Evolutionary conservation across 495 filamentous ascomycete genomes (phyloP), one percentile per base, ranked within the genome.

Genomic region (Geoglossum glabrum): DNA sequence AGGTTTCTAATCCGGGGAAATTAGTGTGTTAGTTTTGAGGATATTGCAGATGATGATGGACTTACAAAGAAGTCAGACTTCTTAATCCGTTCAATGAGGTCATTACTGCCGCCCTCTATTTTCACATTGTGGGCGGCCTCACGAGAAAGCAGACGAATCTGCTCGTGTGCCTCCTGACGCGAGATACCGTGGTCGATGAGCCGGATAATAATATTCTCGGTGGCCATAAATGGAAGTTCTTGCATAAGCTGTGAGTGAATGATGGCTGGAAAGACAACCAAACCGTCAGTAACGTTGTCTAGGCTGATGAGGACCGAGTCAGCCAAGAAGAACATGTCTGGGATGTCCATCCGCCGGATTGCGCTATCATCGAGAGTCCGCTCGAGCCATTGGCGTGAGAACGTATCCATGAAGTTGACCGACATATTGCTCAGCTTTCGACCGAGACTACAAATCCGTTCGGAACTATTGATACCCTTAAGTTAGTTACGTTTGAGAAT

Each of bases 151-250:
- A 95, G 85, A 57, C 85, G 80, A 71, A 97, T 88, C 65, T 87
- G 74, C 72, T 97, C 92, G 68, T 98, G 93, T 3, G 92, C 84
- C 26, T 95, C 85, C 67, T 98, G 92, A 54, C 93, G 76, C 43
- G 80, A 86, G 15, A 75, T 76, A 30, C 88, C 88, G 62, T 83
- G 77, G 59, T 76, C 75, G 40, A 86, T 81, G 54, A 92, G 77
- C 65, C 79, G 80, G 88, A 95, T 94, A 69, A 97, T 60, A 64
- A 56, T 25, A 17, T 30, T 38, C n/a, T 56, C 26, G 61, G 86
- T 90, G 5, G 82, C 80, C 85, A 92, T 90, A 73, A 93, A 93
- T 13, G 89, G 90, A 34, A 95, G 79, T 70, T 95, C 89, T 51
- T 85, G 79, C 50, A 81, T 74, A 46, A 94, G 72, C 56, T 72